Evolutionary conservation across 352 stramenopile species (phyloP).

Genomic region (Globisporangium nodosum): DNA sequence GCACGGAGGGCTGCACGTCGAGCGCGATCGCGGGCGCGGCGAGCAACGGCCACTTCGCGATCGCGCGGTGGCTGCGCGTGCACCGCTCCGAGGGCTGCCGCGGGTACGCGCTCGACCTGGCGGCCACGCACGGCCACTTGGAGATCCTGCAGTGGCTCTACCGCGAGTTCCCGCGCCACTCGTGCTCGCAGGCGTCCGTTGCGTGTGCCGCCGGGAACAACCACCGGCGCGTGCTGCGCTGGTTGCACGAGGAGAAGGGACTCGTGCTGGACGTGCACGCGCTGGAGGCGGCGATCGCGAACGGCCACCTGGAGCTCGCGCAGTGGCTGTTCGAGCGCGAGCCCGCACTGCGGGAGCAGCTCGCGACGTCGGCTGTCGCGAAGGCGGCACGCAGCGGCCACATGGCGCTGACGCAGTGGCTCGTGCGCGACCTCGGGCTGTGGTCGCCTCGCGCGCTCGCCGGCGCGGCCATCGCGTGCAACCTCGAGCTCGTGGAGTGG

Average conservation of each 20-base stretch:
- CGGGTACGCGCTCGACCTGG: conserved; percentile 33
- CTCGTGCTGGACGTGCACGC: conserved; percentile 23
- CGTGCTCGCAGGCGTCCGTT: conserved; percentile 27
- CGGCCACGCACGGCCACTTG: conserved; percentile 40
- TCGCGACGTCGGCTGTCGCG: conserved; percentile 9
- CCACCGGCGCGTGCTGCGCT: conserved; percentile 28
- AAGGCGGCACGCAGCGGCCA: conserved; percentile 29
- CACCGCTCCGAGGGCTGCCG: conserved; percentile 31
- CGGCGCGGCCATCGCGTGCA: conserved; percentile 20
- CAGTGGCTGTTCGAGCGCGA: conserved; percentile 21
- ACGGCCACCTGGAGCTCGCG: conserved; percentile 25
- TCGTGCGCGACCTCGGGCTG: conserved; percentile 20
- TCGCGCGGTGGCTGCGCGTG: conserved; percentile 31
- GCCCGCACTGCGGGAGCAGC: conserved; percentile 11
- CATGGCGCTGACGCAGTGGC: conserved; percentile 18
- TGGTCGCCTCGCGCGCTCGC: conserved; percentile 27
- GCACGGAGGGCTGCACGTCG: conserved; percentile 30
- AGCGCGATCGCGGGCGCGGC: conserved; percentile 32
- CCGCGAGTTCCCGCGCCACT: conserved; percentile 22
- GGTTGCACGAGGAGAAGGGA: conserved; percentile 23
- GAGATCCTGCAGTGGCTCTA: conserved; percentile 42
- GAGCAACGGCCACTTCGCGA: conserved; percentile 27
- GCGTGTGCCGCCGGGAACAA: conserved; percentile 26
- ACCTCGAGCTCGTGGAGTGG: conserved; percentile 27
- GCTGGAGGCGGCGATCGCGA: conserved; percentile 27